phyloP scores from a whole-genome alignment of 345 rosid species.

The Eucalyptus tenuipes region DNA sequence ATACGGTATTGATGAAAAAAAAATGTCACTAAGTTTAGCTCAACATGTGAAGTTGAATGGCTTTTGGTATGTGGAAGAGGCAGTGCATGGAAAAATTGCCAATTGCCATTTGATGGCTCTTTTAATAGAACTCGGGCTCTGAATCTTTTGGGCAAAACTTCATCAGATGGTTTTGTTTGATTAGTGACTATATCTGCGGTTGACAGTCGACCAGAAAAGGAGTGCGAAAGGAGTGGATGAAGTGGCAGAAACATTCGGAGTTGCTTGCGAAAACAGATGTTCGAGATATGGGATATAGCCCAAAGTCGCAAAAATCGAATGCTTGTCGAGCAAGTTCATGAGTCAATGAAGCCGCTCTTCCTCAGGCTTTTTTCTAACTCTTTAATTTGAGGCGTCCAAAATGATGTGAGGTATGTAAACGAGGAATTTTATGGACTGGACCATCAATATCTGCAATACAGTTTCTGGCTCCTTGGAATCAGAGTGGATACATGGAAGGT shows the following conservation, averaged over 20 bases:
- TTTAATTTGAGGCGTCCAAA: too few species aligned
- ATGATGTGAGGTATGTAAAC: background rate
- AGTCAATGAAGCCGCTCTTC: too few species aligned
- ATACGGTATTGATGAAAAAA: too few species aligned
- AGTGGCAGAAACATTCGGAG: background rate
- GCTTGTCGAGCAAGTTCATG: background rate
- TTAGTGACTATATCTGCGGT: background rate
- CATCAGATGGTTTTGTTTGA: background rate
- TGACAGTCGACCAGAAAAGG: background rate
- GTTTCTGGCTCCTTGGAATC: background rate
- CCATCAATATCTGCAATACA: too few species aligned
- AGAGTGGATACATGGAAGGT: background rate
- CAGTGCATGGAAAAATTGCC: too few species aligned
- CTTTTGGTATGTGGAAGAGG: too few species aligned
- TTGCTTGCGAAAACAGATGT: background rate
- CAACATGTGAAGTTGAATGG: too few species aligned
- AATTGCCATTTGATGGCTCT: too few species aligned
- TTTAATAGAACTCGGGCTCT: too few species aligned
- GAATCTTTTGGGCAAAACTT: too few species aligned
- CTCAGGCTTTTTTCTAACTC: too few species aligned
- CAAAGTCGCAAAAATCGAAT: background rate
- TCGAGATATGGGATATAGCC: background rate
- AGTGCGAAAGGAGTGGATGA: background rate
- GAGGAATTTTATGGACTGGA: background rate
- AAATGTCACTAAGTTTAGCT: too few species aligned